Conservation (phyloP, 2,329 filamentous ascomycete genomes). For the Calonectria pteridis region DNA sequence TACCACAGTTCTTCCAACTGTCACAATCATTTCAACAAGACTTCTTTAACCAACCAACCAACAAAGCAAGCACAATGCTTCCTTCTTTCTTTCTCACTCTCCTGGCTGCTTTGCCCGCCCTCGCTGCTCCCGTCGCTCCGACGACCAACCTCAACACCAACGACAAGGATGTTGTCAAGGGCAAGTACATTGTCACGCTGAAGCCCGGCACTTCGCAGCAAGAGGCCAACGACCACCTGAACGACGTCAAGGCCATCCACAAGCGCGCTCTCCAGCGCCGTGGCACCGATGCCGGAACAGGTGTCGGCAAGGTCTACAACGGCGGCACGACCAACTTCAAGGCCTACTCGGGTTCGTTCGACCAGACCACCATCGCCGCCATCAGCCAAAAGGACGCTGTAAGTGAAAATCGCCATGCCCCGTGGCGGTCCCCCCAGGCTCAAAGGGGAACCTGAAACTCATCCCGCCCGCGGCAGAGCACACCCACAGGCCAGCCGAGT, state of each 20-base stretch:
- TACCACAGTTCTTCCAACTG: background rate
- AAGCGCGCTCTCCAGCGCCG: slow-evolving; percentile 49
- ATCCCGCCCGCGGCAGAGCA: slow-evolving; percentile 2
- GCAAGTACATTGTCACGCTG: slow-evolving; percentile 61
- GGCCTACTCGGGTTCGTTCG: slow-evolving; percentile 59
- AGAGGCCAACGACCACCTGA: slow-evolving; percentile 51
- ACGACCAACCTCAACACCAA: slow-evolving; percentile 3
- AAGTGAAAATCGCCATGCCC: slow-evolving; percentile 27
- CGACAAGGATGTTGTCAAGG: slow-evolving; percentile 45
- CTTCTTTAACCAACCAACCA: background rate
- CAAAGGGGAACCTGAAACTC: background rate
- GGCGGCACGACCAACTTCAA: slow-evolving; percentile 48
- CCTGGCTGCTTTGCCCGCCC: slow-evolving; percentile 25
- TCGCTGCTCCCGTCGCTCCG: slow-evolving; percentile 27
- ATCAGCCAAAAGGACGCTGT: slow-evolving; percentile 56
- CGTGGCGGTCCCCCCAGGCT: slow-evolving; percentile 5
- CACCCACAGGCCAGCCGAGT: background rate
- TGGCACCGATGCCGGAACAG: slow-evolving; percentile 20
- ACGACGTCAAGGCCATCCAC: slow-evolving; percentile 50
- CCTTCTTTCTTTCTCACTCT: slow-evolving; percentile 29
- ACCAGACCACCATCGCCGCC: slow-evolving; percentile 54
- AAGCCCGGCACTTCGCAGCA: slow-evolving; percentile 50
- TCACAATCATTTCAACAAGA: background rate
- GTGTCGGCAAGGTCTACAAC: slow-evolving; percentile 34
- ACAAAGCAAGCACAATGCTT: slow-evolving; percentile 7